Percentiles rank a stretch among this genome's conserved stretches.
Conservation (phyloP, 192 early-diverging fungal species). For the Linnemannia elongata region DNA sequence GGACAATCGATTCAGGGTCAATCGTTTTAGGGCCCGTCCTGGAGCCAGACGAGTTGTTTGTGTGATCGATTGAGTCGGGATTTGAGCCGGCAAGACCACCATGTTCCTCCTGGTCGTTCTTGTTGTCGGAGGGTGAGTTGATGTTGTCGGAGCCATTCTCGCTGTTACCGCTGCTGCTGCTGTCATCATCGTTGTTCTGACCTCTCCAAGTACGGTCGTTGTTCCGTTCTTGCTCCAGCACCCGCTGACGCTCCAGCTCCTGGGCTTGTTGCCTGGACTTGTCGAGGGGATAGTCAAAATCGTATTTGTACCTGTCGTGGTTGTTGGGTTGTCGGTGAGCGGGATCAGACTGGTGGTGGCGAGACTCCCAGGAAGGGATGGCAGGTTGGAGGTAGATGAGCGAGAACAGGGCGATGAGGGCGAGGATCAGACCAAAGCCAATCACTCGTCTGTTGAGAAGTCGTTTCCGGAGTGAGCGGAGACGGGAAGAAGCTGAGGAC, state of each 20-base stretch:
- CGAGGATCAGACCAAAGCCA: conserved; percentile 18
- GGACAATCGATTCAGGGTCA: conserved; percentile 55
- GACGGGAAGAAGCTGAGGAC: conserved; percentile 26
- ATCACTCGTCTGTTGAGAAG: conserved; percentile 24
- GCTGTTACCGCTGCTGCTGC: neutral
- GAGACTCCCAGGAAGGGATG: conserved; percentile 20
- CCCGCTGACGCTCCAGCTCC: conserved; percentile 45
- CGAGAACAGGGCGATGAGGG: conserved; percentile 39
- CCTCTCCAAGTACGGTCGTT: conserved; percentile 7
- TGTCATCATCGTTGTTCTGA: neutral
- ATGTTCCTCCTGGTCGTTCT: neutral
- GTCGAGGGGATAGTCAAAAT: conserved; percentile 48
- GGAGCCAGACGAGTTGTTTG: neutral
- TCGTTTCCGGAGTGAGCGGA: conserved; percentile 41
- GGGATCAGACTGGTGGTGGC: conserved; percentile 1
- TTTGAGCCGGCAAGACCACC: conserved; percentile 1
- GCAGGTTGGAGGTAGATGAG: conserved; percentile 41
- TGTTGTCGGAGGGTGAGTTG: conserved; percentile 8
- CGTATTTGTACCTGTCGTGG: conserved; percentile 53
- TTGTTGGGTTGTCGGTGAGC: conserved; percentile 26
- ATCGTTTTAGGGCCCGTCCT: neutral
- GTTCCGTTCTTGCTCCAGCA: neutral
- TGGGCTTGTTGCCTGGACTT: conserved; percentile 32
- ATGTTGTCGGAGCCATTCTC: conserved; percentile 3
- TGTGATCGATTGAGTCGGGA: too few relatives aligned